Percentiles rank a stretch among this genome's conserved stretches.
phyloP scores from a whole-genome alignment of 192 early-diverging fungal genomes.

The Phycomyces nitens region DNA sequence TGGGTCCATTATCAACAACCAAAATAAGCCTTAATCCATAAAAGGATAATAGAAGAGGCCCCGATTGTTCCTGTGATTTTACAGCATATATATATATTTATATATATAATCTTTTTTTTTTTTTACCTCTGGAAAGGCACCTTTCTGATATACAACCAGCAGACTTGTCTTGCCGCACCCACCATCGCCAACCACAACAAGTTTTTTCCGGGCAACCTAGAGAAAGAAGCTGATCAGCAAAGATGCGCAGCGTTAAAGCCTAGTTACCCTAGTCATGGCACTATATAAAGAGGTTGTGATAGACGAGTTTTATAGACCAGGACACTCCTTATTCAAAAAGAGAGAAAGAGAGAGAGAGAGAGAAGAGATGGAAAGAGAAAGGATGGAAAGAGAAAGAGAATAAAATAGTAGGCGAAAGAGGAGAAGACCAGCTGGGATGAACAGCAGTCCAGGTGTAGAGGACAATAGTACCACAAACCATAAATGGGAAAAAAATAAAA shows the following conservation, averaged over 20 bases:
- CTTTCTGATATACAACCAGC: slow-evolving; percentile 69
- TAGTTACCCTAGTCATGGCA: slow-evolving; percentile 13
- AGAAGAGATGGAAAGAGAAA: slow-evolving; percentile 7
- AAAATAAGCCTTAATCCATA: neutral
- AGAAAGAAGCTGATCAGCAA: neutral
- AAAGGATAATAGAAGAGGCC: neutral
- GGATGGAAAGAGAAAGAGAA: neutral
- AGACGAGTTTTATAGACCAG: no score
- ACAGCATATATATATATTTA: slow-evolving; percentile 25
- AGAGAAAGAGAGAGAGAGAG: slow-evolving; percentile 2
- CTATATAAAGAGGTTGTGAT: no score
- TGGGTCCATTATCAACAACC: no score
- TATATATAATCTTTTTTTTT: no score
- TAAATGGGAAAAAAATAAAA: no score
- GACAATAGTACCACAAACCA: neutral
- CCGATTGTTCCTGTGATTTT: neutral
- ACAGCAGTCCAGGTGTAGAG: neutral
- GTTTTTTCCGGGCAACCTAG: slow-evolving; percentile 50
- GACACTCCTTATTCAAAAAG: no score
- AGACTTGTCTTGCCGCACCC: slow-evolving; percentile 78
- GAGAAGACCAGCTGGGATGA: neutral
- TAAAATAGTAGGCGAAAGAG: neutral
- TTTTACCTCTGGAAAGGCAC: slow-evolving; percentile 78
- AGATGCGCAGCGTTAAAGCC: neutral
- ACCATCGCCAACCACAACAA: slow-evolving; percentile 82